Percentiles rank a stretch among this genome's conserved stretches.
These are phyloP conservation scores for Talaromyces sp. DNA, from an alignment of 2,329 filamentous ascomycete species.

Conservation along the genomic window DNA sequence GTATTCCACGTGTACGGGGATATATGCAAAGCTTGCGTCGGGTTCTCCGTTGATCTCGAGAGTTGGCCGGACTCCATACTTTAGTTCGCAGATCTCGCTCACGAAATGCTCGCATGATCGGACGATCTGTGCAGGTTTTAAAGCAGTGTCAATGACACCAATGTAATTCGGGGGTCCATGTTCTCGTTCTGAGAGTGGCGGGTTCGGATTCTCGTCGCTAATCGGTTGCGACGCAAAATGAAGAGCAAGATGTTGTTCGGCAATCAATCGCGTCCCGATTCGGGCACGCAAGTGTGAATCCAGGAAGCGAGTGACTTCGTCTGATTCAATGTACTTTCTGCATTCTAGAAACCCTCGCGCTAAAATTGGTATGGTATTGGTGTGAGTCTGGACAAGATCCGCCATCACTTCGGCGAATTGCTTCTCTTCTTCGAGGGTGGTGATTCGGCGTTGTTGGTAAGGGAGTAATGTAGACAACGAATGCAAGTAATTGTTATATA, in stretches of 20 bases:
- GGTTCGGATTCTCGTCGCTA: constrained; percentile 52
- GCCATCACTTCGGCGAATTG: constrained; percentile 89
- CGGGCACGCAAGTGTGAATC: constrained; percentile 90
- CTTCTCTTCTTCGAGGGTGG: constrained; percentile 79
- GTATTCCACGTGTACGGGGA: constrained; percentile 95
- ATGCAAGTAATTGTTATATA: constrained; percentile 95
- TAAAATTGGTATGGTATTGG: constrained; percentile 89
- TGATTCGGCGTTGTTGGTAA: constrained; percentile 70
- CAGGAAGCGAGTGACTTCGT: constrained; percentile 83
- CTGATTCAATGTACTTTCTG: constrained; percentile 77
- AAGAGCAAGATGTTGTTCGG: constrained; percentile 92
- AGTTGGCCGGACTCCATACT: constrained; percentile 82
- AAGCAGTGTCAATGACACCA: constrained; percentile 88
- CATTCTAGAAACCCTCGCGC: constrained; percentile 92
- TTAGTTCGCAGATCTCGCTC: constrained; percentile 92
- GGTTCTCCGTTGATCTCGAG: constrained; percentile 81
- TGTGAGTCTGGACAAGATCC: constrained; percentile 91
- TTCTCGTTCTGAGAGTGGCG: constrained; percentile 22
- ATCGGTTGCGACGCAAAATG: constrained; percentile 74
- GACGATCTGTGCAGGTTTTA: constrained; percentile 77
- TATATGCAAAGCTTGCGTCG: constrained; percentile 84
- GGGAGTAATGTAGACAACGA: constrained; percentile 86
- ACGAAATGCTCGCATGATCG: constrained; percentile 85
- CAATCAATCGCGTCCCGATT: constrained; percentile 90
- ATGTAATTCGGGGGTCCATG: constrained; percentile 63